phyloP scores from a whole-genome alignment of 192 early-diverging fungal species.

The Coemansia sp. region DNA sequence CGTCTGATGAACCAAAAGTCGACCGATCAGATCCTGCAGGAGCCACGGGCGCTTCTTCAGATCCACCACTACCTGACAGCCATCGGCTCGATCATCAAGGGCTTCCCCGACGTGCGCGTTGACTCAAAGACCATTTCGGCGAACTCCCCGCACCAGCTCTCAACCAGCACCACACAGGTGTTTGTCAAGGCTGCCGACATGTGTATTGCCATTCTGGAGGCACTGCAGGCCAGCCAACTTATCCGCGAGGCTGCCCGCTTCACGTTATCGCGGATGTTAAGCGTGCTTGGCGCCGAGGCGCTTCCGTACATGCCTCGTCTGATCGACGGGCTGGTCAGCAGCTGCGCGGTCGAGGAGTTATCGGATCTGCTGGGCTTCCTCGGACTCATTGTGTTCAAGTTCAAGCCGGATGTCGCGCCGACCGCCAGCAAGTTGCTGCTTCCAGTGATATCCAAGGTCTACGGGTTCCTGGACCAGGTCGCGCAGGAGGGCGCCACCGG shows the following conservation, averaged over 20 bases:
- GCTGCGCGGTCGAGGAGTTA: slow-evolving; percentile 75
- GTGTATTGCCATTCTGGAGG: slow-evolving; percentile 69
- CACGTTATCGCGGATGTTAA: slow-evolving; percentile 85
- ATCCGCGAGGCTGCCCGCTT: slow-evolving; percentile 71
- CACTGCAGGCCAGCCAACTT: slow-evolving; percentile 60
- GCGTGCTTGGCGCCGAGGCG: slow-evolving; percentile 78
- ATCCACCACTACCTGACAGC: slow-evolving; percentile 82
- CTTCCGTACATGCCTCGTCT: slow-evolving; percentile 78
- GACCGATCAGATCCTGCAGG: slow-evolving; percentile 60
- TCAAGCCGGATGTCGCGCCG: slow-evolving; percentile 64
- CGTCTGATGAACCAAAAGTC: slow-evolving; percentile 59
- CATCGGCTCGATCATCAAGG: slow-evolving; percentile 82
- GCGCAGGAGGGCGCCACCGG: slow-evolving; percentile 63
- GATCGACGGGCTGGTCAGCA: slow-evolving; percentile 73
- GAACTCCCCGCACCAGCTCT: slow-evolving; percentile 39
- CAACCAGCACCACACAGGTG: slow-evolving; percentile 55
- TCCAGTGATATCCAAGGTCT: slow-evolving; percentile 80
- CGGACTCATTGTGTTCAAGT: slow-evolving; percentile 83
- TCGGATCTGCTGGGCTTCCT: slow-evolving; percentile 86
- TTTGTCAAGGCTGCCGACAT: slow-evolving; percentile 81
- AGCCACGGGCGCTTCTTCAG: slow-evolving; percentile 69
- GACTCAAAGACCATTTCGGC: slow-evolving; percentile 40
- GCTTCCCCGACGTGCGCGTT: slow-evolving; percentile 60
- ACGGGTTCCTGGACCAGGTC: slow-evolving; percentile 79
- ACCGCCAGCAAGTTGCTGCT: slow-evolving; percentile 64